A percentile compares a stretch with the other conserved stretches of the same genome.
Evolutionary conservation across 148 eudicot genomes (phyloP).

Genomic region (Dianthus caryophyllus): DNA sequence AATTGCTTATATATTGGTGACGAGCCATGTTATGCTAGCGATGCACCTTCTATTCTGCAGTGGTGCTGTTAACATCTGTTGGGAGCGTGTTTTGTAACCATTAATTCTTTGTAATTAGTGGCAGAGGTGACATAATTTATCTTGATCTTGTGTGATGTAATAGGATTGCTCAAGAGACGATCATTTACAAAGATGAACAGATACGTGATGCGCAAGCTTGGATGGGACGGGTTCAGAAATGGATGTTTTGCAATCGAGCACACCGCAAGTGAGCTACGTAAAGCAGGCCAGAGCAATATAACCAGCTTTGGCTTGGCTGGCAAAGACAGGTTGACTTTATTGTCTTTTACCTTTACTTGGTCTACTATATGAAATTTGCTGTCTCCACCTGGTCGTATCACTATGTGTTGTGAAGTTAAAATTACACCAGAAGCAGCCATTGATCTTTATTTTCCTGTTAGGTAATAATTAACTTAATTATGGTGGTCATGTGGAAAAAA

Average conservation of each 20-base stretch:
- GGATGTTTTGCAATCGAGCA: conserved; percentile 71
- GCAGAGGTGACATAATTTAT: not conserved
- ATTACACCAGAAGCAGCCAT: not conserved
- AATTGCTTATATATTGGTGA: too few species aligned
- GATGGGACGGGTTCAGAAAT: conserved; percentile 75
- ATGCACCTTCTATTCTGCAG: not conserved
- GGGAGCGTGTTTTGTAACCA: not conserved
- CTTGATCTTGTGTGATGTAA: conserved; percentile 48
- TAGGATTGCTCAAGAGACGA: conserved; percentile 73
- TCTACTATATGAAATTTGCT: conserved; percentile 1
- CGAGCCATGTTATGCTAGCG: not conserved
- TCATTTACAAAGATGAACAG: conserved; percentile 75
- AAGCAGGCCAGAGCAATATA: conserved; percentile 79
- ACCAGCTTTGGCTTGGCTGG: conserved; percentile 78
- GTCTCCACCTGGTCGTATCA: not conserved
- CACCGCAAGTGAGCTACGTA: conserved; percentile 78
- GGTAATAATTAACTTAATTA: not conserved
- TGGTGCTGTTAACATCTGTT: not conserved
- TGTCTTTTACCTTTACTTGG: not conserved
- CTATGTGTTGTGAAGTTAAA: not conserved
- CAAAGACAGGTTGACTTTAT: conserved; percentile 66
- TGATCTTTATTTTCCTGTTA: not conserved
- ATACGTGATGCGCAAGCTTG: conserved; percentile 84
- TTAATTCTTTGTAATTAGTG: not conserved
- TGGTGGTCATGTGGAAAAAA: too few species aligned